A percentile compares a stretch with the other conserved stretches of the same genome.
phyloP scores from a whole-genome alignment of 768 basidiomycete species.

The Kwoniella bestiolae region DNA sequence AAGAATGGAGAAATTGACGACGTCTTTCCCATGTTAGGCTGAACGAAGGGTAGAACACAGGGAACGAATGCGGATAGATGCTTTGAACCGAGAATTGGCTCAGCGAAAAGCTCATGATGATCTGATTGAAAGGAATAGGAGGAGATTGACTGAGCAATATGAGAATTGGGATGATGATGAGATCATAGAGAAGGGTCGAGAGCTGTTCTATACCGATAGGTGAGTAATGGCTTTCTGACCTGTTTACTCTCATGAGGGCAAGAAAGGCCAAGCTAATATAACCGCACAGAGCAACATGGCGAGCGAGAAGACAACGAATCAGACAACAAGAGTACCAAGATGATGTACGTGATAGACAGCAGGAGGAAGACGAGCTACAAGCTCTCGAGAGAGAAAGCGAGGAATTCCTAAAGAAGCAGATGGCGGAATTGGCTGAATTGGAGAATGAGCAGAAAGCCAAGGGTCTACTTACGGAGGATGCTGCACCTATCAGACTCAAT shows the following conservation, averaged over 20 bases:
- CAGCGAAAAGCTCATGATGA: conserved; percentile 43
- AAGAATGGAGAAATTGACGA: not conserved
- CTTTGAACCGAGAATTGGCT: conserved; percentile 54
- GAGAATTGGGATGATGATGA: conserved; percentile 78
- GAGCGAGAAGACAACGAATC: conserved; percentile 70
- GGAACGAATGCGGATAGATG: conserved; percentile 76
- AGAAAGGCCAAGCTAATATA: no score
- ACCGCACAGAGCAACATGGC: conserved; percentile 83
- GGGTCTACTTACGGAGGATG: conserved; percentile 86
- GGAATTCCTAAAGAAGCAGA: conserved; percentile 87
- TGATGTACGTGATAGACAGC: conserved; percentile 78
- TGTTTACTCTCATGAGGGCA: no score
- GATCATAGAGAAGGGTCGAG: conserved; percentile 92
- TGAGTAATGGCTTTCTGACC: conserved; percentile 56
- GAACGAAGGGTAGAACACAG: conserved; percentile 92
- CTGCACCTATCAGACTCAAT: conserved; percentile 85
- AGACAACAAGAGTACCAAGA: conserved; percentile 75
- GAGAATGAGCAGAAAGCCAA: conserved; percentile 89
- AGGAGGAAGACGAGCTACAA: conserved; percentile 84
- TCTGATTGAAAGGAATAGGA: conserved; percentile 38
- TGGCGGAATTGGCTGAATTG: conserved; percentile 92
- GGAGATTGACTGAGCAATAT: conserved; percentile 64
- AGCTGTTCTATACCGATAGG: conserved; percentile 91
- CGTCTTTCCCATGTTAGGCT: conserved; percentile 62
- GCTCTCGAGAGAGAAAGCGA: conserved; percentile 88